Conservation (phyloP, 2,329 filamentous ascomycete genomes). For the Neonectria ditissima region DNA sequence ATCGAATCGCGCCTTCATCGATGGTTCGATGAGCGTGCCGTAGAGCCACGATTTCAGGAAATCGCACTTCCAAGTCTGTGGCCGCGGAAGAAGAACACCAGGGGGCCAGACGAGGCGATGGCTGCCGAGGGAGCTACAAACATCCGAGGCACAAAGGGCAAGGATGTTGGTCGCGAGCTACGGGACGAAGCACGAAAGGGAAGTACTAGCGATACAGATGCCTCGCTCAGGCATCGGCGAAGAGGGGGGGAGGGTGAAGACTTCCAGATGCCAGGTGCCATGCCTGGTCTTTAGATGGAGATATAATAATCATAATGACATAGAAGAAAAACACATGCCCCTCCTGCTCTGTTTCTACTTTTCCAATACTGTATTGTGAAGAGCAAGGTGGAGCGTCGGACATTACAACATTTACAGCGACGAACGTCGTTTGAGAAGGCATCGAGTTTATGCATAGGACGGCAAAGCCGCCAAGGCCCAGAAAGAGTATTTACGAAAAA, state of each 20-base stretch:
- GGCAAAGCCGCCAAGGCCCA: neutral
- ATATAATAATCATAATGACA: slow-evolving; percentile 30
- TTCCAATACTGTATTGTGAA: neutral
- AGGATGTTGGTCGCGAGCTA: slow-evolving; percentile 63
- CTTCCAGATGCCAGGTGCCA: slow-evolving; percentile 60
- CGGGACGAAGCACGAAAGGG: slow-evolving; percentile 64
- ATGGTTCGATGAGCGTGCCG: slow-evolving; percentile 89
- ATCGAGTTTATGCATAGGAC: neutral
- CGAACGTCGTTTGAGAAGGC: neutral
- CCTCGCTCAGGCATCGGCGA: slow-evolving; percentile 55
- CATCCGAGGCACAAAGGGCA: slow-evolving; percentile 65
- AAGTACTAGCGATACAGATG: slow-evolving; percentile 57
- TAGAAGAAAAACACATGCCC: slow-evolving; percentile 18
- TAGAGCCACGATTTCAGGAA: slow-evolving; percentile 88
- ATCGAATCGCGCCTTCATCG: slow-evolving; percentile 83
- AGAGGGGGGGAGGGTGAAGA: slow-evolving; percentile 53
- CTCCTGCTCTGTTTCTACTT: slow-evolving; percentile 4
- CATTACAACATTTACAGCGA: neutral
- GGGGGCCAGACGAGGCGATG: slow-evolving; percentile 74
- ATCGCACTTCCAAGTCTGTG: slow-evolving; percentile 85
- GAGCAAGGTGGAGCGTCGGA: too few relatives aligned
- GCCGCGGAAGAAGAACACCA: slow-evolving; percentile 86
- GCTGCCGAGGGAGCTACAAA: slow-evolving; percentile 61
- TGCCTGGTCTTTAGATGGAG: slow-evolving; percentile 55
- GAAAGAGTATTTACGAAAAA: neutral